Percentiles rank a stretch among this genome's conserved stretches.
Evolutionary conservation across 225 moss, liverwort and hornwort species (phyloP).

Genomic region (Thuidium tamariscinum): DNA sequence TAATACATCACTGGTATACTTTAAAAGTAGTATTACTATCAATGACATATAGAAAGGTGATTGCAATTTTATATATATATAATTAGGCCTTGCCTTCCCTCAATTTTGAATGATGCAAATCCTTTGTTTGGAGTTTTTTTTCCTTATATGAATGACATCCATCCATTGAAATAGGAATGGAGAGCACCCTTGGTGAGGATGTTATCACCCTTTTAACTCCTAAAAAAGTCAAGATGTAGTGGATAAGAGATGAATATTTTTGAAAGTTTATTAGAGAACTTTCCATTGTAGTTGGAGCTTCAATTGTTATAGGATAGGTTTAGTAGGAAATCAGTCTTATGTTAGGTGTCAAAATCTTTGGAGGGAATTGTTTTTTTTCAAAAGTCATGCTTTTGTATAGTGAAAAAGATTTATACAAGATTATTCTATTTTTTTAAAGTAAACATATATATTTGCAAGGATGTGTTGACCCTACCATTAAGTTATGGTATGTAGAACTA

Average conservation of each 20-base stretch:
- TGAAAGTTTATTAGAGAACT: background rate
- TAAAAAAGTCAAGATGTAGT: rapidly evolving
- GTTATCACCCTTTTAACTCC: background rate
- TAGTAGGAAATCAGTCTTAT: background rate
- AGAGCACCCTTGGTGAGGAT: rapidly evolving
- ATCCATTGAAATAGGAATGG: rapidly evolving
- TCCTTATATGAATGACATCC: rapidly evolving
- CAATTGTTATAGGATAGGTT: background rate
- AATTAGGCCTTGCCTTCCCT: rapidly evolving
- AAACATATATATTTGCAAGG: background rate
- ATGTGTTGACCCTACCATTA: background rate
- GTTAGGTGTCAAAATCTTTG: background rate
- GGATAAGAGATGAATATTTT: too few relatives aligned
- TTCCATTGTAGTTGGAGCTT: background rate
- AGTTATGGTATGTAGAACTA: background rate
- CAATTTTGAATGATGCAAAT: background rate
- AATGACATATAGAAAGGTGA: background rate
- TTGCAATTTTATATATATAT: too few relatives aligned
- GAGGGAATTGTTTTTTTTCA: background rate
- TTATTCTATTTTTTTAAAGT: background rate
- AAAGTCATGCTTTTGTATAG: background rate
- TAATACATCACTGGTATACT: background rate
- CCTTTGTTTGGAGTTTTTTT: rapidly evolving
- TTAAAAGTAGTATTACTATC: background rate
- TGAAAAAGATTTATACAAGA: background rate